These are phyloP conservation scores for Salix caprea DNA, from an alignment of 345 rosid genomes.

Conservation along the genomic window DNA sequence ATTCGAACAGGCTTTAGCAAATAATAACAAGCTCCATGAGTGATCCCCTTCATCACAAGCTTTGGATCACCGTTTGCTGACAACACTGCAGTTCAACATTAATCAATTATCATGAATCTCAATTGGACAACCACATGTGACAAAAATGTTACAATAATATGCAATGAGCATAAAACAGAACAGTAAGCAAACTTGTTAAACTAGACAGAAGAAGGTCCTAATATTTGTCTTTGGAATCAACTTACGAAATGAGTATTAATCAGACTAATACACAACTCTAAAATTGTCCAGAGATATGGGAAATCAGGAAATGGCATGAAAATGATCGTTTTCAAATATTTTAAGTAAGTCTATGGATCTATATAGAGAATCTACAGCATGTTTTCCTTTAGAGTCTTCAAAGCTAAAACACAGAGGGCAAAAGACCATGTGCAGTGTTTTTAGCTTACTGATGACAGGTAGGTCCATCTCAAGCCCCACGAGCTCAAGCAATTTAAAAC, in stretches of 20 bases:
- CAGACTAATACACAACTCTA: background rate
- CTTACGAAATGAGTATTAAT: background rate
- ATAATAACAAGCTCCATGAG: no score
- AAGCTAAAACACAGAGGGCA: background rate
- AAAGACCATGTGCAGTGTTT: conserved; percentile 2
- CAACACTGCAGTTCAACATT: no score
- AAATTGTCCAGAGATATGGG: background rate
- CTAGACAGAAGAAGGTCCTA: background rate
- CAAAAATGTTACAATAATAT: no score
- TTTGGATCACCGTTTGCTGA: no score
- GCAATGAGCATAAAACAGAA: no score
- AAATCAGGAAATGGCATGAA: background rate
- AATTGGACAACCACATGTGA: no score
- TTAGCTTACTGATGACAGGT: conserved; percentile 67
- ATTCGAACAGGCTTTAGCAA: no score
- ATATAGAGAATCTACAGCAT: background rate
- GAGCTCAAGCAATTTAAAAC: no score
- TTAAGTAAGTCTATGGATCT: background rate
- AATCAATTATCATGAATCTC: no score
- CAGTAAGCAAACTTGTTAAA: background rate
- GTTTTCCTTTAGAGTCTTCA: background rate
- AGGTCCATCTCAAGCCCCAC: no score
- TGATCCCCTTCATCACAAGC: no score
- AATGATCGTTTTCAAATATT: background rate
- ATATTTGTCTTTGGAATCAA: conserved; percentile 1